A percentile compares a stretch with the other conserved stretches of the same genome.
Conservation (phyloP, 1,284 basidiomycete species). For the Irpex rosettiformis region DNA sequence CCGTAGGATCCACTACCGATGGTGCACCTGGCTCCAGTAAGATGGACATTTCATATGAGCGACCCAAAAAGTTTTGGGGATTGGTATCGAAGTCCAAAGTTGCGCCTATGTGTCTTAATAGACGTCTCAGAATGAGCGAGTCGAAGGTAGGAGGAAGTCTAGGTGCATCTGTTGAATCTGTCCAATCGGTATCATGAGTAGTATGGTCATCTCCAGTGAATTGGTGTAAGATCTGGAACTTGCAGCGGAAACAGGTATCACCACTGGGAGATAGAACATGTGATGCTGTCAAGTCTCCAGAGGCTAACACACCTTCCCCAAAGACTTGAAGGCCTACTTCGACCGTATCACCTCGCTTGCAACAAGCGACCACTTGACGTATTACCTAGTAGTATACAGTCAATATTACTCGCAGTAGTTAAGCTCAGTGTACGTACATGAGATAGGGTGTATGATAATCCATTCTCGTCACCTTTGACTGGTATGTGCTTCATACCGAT, state of each 20-base stretch:
- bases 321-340: conserved; percentile 80
- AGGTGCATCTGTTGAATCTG: conserved; percentile 9
- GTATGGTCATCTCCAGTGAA: conserved; percentile 19
- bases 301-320: conserved; percentile 17
- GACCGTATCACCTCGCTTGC: conserved; percentile 75
- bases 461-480: conserved; percentile 83
- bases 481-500: conserved; percentile 80
- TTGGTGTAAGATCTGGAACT: conserved; percentile 55
- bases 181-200: background rate
- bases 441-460: conserved; percentile 73
- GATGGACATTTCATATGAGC: conserved; percentile 52
- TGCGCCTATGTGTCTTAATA: conserved; percentile 67
- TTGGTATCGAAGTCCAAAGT: conserved; percentile 49
- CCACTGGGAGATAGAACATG: conserved; percentile 21
- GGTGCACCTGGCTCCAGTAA: conserved; percentile 52
- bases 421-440: conserved; percentile 59
- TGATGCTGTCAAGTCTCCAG: conserved; percentile 14
- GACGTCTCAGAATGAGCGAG: conserved; percentile 58
- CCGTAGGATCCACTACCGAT: conserved; percentile 29
- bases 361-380: conserved; percentile 75
- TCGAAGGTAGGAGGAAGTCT: conserved; percentile 57
- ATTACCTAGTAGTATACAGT: conserved; percentile 54
- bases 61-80: conserved; percentile 40
- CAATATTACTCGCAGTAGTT: conserved; percentile 8
- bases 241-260: conserved; percentile 40